Evolutionary conservation across 169 alveolate species (phyloP), one percentile per base, ranked within the genome.

Genomic region (Cryptosporidium viatorum): DNA sequence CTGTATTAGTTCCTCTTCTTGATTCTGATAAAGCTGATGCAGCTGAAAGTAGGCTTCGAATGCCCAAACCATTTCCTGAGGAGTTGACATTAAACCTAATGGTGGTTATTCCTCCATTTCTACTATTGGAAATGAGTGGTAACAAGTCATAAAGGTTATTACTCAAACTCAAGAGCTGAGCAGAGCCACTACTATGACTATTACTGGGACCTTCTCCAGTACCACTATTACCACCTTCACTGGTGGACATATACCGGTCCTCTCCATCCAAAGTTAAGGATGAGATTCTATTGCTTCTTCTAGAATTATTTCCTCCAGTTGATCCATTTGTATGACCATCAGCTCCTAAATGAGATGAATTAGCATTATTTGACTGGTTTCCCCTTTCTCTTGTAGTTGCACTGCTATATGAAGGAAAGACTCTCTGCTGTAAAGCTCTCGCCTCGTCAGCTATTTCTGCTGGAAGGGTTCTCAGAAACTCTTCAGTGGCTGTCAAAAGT

Each of bases 401-500:
- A 43, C 33, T 52, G 21, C 73, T 58, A 52, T 35, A 80, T 21
- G 55, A 71, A 71, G 86, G 91, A 37, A 62, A 65, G 9, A 62
- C 37, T 52, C 87, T 67, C 14, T 94, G 94, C 39, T 94, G 95
- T 51, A 94, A 74, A 45, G 70, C 67, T 14, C 92, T 74, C 0
- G 97, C 97, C 55, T 94, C 96, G 0, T 91, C 93, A 37, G 85
- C 91, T 45, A 92, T 71, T 58, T 94, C 96, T 18, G 91, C 39
- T 23, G 97, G 96, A 45, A 94, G 91, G 8, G 93, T 91, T 51
- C 85, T 70, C 18, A 94, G 69, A 51, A 94, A 75, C 43, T 92
- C 93, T 48, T 91, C 93, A 55, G 93, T 92, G 3, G 96, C 96
- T 0, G 96, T 92, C 9, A 94, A 70, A 26, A 94, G 93, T 45